Percentiles rank a stretch among this genome's conserved stretches.
phyloP scores from a whole-genome alignment of 345 rosid genomes.

The Jatropha curcas region DNA sequence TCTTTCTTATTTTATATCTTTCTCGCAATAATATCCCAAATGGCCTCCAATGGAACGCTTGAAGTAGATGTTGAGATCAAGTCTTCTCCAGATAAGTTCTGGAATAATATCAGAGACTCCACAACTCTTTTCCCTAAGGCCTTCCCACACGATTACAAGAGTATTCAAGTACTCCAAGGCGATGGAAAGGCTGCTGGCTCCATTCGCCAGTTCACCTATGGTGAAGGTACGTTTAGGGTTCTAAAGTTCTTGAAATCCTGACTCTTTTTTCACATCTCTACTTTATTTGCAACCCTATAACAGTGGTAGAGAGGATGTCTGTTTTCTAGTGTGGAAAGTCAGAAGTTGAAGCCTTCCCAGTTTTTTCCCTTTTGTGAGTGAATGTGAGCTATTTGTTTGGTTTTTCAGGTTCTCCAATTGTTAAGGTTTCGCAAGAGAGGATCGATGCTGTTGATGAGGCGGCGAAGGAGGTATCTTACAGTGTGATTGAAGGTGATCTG shows the following conservation, averaged over 20 bases:
- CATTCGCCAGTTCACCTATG: constrained; percentile 64
- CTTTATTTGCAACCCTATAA: too few species aligned
- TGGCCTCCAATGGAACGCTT: constrained; percentile 62
- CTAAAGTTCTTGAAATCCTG: too few species aligned
- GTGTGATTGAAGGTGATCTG: constrained; percentile 74
- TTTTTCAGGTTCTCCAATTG: constrained; percentile 61
- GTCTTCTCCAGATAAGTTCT: constrained; percentile 64
- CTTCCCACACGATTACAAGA: constrained; percentile 76
- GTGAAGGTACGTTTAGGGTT: too few species aligned
- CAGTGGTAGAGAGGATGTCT: too few species aligned
- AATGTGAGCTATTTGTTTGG: neutral
- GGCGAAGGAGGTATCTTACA: constrained; percentile 51
- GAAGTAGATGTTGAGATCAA: constrained; percentile 73
- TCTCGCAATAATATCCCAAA: constrained; percentile 10
- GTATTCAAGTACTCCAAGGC: constrained; percentile 75
- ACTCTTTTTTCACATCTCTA: too few species aligned
- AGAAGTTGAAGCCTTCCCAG: too few species aligned
- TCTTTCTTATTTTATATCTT: neutral
- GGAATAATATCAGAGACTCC: constrained; percentile 64
- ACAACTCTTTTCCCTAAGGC: constrained; percentile 59
- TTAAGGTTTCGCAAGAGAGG: constrained; percentile 68
- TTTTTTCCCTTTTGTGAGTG: neutral
- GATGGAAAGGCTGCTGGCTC: constrained; percentile 84
- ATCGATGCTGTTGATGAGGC: constrained; percentile 65
- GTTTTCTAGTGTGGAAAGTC: neutral